Conservation (phyloP, 176 grass and related monocot species). For the Bonia amplexicaulis region DNA sequence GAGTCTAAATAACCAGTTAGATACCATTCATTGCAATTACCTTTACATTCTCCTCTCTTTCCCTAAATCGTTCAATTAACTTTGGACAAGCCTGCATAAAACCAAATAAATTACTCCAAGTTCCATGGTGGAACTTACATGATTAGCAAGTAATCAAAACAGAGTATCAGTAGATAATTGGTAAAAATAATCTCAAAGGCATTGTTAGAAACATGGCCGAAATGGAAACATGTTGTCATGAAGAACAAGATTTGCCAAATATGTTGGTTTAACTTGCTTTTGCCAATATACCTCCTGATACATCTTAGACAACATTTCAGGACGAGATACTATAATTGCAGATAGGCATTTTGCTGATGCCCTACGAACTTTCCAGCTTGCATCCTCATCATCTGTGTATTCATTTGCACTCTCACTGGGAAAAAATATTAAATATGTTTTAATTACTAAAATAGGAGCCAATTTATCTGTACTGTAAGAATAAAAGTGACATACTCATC, state of each 20-base stretch:
- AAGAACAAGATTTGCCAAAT: background rate
- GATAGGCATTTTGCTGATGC: slow-evolving; percentile 88
- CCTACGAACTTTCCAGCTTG: slow-evolving; percentile 97
- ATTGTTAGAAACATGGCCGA: background rate
- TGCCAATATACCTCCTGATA: slow-evolving; percentile 65
- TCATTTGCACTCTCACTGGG: slow-evolving; percentile 89
- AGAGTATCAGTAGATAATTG: background rate
- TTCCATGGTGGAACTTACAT: background rate
- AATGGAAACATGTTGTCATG: background rate
- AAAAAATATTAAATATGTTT: slow-evolving; percentile 20
- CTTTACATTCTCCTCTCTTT: slow-evolving; percentile 99
- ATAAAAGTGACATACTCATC: slow-evolving; percentile 70
- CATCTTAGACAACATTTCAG: slow-evolving; percentile 81
- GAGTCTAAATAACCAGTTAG: background rate
- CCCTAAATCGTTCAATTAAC: slow-evolving; percentile 89
- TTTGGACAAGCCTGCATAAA: slow-evolving; percentile 86
- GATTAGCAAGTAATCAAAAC: background rate
- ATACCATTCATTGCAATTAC: slow-evolving; percentile 30
- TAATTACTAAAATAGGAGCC: background rate
- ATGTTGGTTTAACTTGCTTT: background rate
- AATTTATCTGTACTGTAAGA: slow-evolving; percentile 14
- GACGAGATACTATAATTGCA: slow-evolving; percentile 90
- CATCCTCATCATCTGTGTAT: slow-evolving; percentile 99
- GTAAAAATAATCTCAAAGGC: background rate
- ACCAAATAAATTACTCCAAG: slow-evolving; percentile 3